Conservation (phyloP, 2,329 filamentous ascomycete species). For the Xylariaceae sp. region DNA sequence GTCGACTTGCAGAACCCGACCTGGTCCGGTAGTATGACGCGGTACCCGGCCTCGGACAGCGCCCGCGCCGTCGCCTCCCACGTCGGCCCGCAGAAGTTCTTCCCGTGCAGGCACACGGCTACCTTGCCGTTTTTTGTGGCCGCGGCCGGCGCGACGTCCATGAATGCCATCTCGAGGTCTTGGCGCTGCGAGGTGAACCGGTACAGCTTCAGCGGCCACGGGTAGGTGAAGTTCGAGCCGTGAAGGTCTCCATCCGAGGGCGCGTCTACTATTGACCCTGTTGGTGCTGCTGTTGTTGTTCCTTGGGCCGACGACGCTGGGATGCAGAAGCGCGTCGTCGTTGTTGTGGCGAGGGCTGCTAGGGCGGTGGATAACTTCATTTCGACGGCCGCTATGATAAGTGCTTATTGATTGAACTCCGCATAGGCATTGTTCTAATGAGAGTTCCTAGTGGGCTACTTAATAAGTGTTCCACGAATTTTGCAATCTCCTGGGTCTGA, state of each 20-base stretch:
- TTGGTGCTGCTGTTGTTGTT: no score
- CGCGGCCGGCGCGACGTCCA: slow-evolving; percentile 49
- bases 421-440: neutral
- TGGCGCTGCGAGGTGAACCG: slow-evolving; percentile 50
- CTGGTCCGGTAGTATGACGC: slow-evolving; percentile 57
- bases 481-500: no score
- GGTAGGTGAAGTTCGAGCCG: slow-evolving; percentile 56
- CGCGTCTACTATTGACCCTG: slow-evolving; percentile 38
- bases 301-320: slow-evolving; percentile 16
- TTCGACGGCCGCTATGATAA: neutral
- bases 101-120: slow-evolving; percentile 55
- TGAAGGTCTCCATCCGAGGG: slow-evolving; percentile 47
- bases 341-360: slow-evolving; percentile 14
- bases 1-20: slow-evolving; percentile 61
- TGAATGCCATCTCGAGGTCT: slow-evolving; percentile 58
- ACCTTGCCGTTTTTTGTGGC: slow-evolving; percentile 44
- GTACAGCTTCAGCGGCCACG: slow-evolving; percentile 53
- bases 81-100: slow-evolving; percentile 59
- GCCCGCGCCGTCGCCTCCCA: slow-evolving; percentile 52
- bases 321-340: slow-evolving; percentile 12
- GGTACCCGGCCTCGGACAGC: slow-evolving; percentile 49
- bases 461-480: no score
- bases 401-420: neutral
- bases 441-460: no score
- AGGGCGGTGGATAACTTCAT: slow-evolving; percentile 26